Percentiles rank a stretch among this genome's conserved stretches.
phyloP scores from a whole-genome alignment of 495 filamentous ascomycete genomes.

The Xylaria telfairii region DNA sequence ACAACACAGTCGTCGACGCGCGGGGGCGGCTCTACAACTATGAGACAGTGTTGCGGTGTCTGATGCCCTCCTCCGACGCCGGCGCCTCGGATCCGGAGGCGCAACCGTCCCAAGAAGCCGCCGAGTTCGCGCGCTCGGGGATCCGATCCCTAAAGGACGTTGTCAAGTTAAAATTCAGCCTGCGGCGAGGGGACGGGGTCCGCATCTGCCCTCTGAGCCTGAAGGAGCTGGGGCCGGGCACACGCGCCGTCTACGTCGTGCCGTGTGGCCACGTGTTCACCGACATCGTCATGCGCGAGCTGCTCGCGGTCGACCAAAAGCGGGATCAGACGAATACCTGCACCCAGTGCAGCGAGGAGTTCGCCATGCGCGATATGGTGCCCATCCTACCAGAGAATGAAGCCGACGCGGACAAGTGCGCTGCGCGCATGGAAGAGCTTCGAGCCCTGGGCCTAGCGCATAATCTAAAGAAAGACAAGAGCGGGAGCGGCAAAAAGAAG shows the following conservation, averaged over 20 bases:
- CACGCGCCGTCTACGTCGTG: conserved; percentile 86
- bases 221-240: conserved; percentile 80
- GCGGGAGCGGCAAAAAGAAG: conserved; percentile 64
- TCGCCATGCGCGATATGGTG: conserved; percentile 79
- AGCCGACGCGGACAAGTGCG: conserved; percentile 71
- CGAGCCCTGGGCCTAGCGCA: conserved; percentile 78
- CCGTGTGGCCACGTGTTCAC: conserved; percentile 96
- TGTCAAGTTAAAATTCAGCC: conserved; percentile 80
- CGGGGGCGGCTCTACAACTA: conserved; percentile 93
- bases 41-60: conserved; percentile 81
- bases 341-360: conserved; percentile 76
- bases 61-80: conserved; percentile 69
- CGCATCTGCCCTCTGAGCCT: conserved; percentile 89
- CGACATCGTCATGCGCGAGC: conserved; percentile 80
- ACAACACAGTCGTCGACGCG: conserved; percentile 81
- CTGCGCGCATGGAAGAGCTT: conserved; percentile 67
- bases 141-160: conserved; percentile 86
- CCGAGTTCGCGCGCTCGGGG: conserved; percentile 69
- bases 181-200: conserved; percentile 34
- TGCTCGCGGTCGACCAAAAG: conserved; percentile 49
- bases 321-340: conserved; percentile 46
- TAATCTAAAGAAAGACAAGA: conserved; percentile 89
- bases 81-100: conserved; percentile 33
- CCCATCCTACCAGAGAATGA: conserved; percentile 76
- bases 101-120: conserved; percentile 27